phyloP scores from a whole-genome alignment of 2,329 filamentous ascomycete genomes.

The Dendrostoma leiphaemia region DNA sequence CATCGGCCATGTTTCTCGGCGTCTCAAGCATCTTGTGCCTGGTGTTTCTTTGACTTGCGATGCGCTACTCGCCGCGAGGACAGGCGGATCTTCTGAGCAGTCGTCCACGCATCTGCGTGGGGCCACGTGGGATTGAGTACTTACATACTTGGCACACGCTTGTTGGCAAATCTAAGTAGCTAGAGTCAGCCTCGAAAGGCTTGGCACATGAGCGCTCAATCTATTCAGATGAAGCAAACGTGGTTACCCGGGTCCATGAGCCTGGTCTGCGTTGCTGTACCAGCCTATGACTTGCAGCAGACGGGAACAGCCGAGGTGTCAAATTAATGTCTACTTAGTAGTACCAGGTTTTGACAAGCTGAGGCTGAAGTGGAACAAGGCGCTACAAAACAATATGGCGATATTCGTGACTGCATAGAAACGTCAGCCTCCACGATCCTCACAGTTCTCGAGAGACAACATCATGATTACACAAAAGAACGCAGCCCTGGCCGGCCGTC shows the following conservation, averaged over 20 bases:
- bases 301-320: slow-evolving; percentile 1
- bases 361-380: background rate
- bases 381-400: background rate
- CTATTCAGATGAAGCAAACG: background rate
- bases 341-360: background rate
- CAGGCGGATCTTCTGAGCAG: no score
- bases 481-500: no score
- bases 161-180: background rate
- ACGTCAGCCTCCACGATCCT: no score
- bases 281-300: background rate
- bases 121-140: no score
- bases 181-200: no score
- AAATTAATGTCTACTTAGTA: background rate
- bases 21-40: no score
- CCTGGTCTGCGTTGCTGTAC: background rate
- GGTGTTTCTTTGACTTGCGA: no score
- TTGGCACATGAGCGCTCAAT: background rate
- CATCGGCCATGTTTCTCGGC: no score
- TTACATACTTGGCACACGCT: background rate
- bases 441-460: no score
- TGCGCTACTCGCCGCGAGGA: no score
- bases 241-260: background rate
- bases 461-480: no score
- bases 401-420: background rate
- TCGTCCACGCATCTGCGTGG: no score